Evolutionary conservation across 2,329 filamentous ascomycete species (phyloP).

Genomic region (Incumbomyces delicatus): DNA sequence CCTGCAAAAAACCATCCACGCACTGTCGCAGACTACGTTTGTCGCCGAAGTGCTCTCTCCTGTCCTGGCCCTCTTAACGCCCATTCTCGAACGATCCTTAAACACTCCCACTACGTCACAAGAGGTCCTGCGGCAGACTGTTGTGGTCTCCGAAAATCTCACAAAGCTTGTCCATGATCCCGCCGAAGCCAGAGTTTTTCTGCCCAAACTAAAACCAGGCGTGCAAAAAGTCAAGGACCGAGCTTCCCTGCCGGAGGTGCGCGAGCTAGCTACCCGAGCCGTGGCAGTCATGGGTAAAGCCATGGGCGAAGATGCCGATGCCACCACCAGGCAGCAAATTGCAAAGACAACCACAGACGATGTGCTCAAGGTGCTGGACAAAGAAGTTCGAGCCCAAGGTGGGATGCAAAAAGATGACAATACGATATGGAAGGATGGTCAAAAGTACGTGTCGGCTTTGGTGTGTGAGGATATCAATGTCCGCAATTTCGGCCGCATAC

Average conservation of each 20-base stretch:
- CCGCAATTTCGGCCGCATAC: conserved; percentile 65
- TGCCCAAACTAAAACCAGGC: conserved; percentile 89
- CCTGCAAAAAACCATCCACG: conserved; percentile 91
- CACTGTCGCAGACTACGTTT: conserved; percentile 95
- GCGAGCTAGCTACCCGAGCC: conserved; percentile 75
- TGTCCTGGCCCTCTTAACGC: conserved; percentile 86
- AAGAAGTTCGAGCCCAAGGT: conserved; percentile 61
- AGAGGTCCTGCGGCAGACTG: conserved; percentile 89
- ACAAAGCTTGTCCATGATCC: conserved; percentile 96
- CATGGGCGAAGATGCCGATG: conserved; percentile 64
- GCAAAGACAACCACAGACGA: conserved; percentile 62
- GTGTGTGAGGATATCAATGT: conserved; percentile 80
- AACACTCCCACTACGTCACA: conserved; percentile 86
- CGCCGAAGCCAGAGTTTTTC: conserved; percentile 84
- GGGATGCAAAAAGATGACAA: conserved; percentile 53
- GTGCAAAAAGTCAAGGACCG: conserved; percentile 79
- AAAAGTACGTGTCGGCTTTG: conserved; percentile 70
- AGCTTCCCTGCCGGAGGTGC: conserved; percentile 87
- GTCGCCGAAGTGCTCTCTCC: conserved; percentile 93
- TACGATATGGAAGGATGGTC: conserved; percentile 55
- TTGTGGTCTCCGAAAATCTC: conserved; percentile 94
- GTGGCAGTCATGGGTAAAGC: conserved; percentile 84
- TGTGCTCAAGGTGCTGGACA: conserved; percentile 63
- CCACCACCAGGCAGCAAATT: conserved; percentile 45
- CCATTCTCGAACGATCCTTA: conserved; percentile 84